These are phyloP conservation scores for Aspergillus hancockii DNA, from an alignment of 495 filamentous ascomycete genomes.

Conservation along the genomic window DNA sequence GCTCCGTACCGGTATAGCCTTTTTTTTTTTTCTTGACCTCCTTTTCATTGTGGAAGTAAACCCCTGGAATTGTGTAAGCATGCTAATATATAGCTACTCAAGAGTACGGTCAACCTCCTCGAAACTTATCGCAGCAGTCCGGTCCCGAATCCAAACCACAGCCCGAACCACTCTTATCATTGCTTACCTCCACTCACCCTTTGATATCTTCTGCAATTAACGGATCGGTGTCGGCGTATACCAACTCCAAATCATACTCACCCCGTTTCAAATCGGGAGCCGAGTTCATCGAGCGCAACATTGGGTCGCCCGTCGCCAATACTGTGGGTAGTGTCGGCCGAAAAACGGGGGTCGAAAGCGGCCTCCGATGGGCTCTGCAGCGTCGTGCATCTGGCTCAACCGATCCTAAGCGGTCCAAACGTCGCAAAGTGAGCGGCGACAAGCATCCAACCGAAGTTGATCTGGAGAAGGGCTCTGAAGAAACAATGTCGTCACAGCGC, in stretches of 20 bases:
- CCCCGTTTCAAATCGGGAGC: constrained; percentile 80
- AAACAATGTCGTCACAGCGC: constrained; percentile 18
- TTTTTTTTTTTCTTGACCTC: not conserved
- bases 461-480: constrained; percentile 35
- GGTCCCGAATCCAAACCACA: constrained; percentile 29
- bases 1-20: constrained; percentile 70
- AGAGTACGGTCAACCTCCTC: constrained; percentile 40
- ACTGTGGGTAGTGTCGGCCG: constrained; percentile 79
- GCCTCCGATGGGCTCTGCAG: constrained; percentile 74
- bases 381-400: constrained; percentile 36
- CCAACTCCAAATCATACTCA: constrained; percentile 80
- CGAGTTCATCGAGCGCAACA: constrained; percentile 81
- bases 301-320: constrained; percentile 76
- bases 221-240: constrained; percentile 78
- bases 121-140: constrained; percentile 27
- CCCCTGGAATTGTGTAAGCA: not conserved
- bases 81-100: not conserved
- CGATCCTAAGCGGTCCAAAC: constrained; percentile 58
- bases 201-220: constrained; percentile 78
- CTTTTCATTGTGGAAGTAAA: too few species aligned
- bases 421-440: constrained; percentile 57
- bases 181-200: constrained; percentile 79
- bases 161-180: constrained; percentile 73
- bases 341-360: constrained; percentile 79
- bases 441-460: constrained; percentile 40